phyloP scores from a whole-genome alignment of 1,284 basidiomycete genomes.

The Austroboletus niveus region DNA sequence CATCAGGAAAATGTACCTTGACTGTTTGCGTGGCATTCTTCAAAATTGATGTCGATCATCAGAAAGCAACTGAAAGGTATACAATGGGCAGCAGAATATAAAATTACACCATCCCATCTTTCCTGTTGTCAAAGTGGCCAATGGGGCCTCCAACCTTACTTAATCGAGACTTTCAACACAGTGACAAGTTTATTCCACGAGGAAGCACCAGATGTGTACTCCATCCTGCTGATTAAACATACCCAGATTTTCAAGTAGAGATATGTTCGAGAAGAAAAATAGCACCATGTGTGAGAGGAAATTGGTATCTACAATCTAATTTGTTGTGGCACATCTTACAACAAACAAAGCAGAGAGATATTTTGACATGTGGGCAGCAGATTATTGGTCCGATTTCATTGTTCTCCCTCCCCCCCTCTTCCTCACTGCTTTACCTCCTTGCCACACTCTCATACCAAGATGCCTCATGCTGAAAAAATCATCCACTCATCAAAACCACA shows the following conservation, averaged over 20 bases:
- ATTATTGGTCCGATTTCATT: conserved; percentile 3
- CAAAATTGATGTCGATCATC: no score
- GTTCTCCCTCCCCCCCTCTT: not conserved
- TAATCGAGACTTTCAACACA: no score
- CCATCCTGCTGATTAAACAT: conserved; percentile 13
- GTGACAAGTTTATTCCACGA: no score
- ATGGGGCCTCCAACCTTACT: no score
- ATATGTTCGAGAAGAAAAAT: conserved; percentile 19
- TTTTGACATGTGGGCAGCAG: conserved; percentile 7
- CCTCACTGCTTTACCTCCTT: conserved; percentile 13
- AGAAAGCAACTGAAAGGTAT: no score
- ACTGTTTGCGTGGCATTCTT: no score
- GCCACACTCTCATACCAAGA: conserved; percentile 7
- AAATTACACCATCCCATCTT: no score
- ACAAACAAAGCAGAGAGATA: conserved; percentile 32
- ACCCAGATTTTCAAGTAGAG: conserved; percentile 19
- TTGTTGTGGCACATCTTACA: conserved; percentile 29
- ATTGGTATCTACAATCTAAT: conserved; percentile 7
- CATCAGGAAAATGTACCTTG: no score
- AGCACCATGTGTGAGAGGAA: conserved; percentile 21
- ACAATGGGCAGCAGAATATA: no score
- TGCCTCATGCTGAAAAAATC: conserved; percentile 19
- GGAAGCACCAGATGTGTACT: no score
- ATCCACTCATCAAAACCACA: conserved; percentile 6
- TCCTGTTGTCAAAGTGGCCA: no score